Evolutionary conservation across 2,329 filamentous ascomycete genomes (phyloP).

Genomic region (Epichloe baconii): DNA sequence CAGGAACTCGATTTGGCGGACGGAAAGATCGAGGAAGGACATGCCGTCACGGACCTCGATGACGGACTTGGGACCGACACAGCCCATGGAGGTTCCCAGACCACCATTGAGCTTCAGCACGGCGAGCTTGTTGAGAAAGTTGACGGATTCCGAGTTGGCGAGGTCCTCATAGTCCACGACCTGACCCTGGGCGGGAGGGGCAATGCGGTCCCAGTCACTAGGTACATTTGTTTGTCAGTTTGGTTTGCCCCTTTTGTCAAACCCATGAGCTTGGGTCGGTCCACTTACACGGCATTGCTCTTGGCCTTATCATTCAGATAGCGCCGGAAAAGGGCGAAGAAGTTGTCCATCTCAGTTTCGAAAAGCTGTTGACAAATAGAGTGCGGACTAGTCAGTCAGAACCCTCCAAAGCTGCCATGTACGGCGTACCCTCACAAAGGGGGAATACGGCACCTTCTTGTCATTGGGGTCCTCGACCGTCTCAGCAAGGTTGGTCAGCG

Average conservation of each 20-base stretch:
- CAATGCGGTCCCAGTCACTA: constrained; percentile 94
- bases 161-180: constrained; percentile 92
- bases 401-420: neutral
- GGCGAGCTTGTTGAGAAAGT: constrained; percentile 93
- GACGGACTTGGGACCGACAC: constrained; percentile 97
- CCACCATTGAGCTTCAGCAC: constrained; percentile 99
- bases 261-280: neutral
- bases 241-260: neutral
- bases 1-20: constrained; percentile 97
- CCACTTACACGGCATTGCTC: constrained; percentile 69
- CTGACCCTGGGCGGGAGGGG: constrained; percentile 82
- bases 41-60: constrained; percentile 99
- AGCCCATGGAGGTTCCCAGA: constrained; percentile 98
- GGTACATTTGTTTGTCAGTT: constrained; percentile 1
- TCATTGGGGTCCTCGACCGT: constrained; percentile 69
- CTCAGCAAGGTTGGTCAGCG: constrained; percentile 83
- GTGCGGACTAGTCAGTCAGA: constrained; percentile 1
- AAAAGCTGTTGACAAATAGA: constrained; percentile 49
- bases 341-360: constrained; percentile 99
- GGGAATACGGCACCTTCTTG: constrained; percentile 56
- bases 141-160: constrained; percentile 76
- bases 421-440: neutral
- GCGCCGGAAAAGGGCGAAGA: constrained; percentile 95
- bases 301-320: constrained; percentile 99
- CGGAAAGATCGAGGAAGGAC: constrained; percentile 98